These are phyloP conservation scores for Biscutella auriculata DNA, from an alignment of 441 rosid species.

Conservation along the genomic window DNA sequence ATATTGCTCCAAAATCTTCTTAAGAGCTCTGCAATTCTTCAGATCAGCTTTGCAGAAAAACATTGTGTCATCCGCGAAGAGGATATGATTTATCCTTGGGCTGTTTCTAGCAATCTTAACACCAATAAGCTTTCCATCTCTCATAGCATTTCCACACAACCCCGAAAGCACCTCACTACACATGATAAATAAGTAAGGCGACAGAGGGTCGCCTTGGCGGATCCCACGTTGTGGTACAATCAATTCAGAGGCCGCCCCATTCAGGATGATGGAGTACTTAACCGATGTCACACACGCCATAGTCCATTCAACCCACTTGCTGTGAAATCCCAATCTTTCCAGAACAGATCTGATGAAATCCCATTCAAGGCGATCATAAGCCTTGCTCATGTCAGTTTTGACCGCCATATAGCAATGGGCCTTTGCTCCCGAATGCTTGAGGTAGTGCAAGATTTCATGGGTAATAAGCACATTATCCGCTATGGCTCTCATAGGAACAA, in stretches of 20 bases:
- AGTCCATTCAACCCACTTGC: rapidly evolving
- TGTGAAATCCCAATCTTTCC: background rate
- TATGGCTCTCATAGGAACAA: background rate
- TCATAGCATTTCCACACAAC: background rate
- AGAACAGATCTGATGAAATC: rapidly evolving
- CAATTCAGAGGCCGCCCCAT: rapidly evolving
- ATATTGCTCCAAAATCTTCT: too few species aligned
- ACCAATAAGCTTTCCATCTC: background rate
- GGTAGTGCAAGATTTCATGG: too few species aligned
- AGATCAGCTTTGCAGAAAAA: background rate
- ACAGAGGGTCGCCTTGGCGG: background rate
- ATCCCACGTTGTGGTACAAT: background rate
- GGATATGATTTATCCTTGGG: background rate
- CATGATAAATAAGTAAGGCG: background rate
- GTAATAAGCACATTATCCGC: background rate
- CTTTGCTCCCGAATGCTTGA: background rate
- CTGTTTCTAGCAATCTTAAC: background rate
- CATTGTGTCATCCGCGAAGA: background rate
- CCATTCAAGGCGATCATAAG: background rate
- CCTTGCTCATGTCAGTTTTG: background rate
- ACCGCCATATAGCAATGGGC: background rate
- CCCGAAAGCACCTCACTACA: background rate
- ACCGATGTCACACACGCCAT: background rate
- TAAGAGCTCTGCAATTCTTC: background rate
- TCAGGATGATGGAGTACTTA: rapidly evolving